Conservation (phyloP, 2,329 filamentous ascomycete genomes). For the Colletotrichum acutatum region DNA sequence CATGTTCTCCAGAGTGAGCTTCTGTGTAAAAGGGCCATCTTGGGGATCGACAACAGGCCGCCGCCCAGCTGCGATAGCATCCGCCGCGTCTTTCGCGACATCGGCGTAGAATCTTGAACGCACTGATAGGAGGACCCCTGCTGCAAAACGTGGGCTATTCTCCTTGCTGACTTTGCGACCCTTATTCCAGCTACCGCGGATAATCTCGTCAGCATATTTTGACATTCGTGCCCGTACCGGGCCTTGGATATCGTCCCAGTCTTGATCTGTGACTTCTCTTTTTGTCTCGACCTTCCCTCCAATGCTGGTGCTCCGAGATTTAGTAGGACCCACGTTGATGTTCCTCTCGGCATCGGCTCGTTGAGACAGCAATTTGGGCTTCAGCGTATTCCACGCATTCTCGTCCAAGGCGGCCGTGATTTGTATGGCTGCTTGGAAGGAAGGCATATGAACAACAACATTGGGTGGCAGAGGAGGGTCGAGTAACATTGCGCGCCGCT, state of each 20-base stretch:
- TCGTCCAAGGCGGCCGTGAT: slow-evolving; percentile 76
- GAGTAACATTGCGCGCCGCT: slow-evolving; percentile 73
- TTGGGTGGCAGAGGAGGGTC: slow-evolving; percentile 72
- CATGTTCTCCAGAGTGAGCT: slow-evolving; percentile 84
- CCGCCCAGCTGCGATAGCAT: slow-evolving; percentile 57
- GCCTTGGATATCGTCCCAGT: slow-evolving; percentile 78
- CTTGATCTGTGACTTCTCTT: slow-evolving; percentile 70
- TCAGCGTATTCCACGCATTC: slow-evolving; percentile 75
- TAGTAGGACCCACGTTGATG: slow-evolving; percentile 53
- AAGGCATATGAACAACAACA: slow-evolving; percentile 75
- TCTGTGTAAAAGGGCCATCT: slow-evolving; percentile 66
- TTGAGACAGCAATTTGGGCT: slow-evolving; percentile 74
- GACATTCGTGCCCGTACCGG: slow-evolving; percentile 74
- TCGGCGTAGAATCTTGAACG: slow-evolving; percentile 74
- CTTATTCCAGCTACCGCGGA: slow-evolving; percentile 72
- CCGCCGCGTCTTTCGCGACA: slow-evolving; percentile 63
- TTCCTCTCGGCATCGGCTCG: slow-evolving; percentile 71
- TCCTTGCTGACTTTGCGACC: slow-evolving; percentile 72
- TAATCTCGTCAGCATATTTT: slow-evolving; percentile 76
- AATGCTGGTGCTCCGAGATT: slow-evolving; percentile 45
- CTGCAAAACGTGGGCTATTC: slow-evolving; percentile 75
- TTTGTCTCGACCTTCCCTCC: slow-evolving; percentile 41
- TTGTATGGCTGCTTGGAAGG: slow-evolving; percentile 79
- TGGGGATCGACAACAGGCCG: slow-evolving; percentile 58
- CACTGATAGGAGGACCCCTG: slow-evolving; percentile 75